Conservation (phyloP, 208 protist species). For the Crithidia expoeki region DNA sequence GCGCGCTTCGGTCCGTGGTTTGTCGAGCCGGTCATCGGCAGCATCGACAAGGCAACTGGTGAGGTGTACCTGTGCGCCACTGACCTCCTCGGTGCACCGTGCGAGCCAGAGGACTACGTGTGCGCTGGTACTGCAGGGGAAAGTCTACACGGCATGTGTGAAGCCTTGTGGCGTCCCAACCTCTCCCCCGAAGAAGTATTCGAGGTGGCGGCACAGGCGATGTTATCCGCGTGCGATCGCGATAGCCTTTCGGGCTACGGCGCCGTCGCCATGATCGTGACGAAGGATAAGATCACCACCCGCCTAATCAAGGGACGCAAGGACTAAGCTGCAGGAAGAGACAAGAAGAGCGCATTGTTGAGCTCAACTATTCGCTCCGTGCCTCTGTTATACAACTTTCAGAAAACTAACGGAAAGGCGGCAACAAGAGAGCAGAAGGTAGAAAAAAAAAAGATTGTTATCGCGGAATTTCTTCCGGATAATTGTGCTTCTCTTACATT, state of each 20-base stretch:
- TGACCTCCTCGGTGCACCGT: constrained; percentile 96
- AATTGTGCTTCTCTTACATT: constrained; percentile 9
- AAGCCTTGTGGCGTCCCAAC: constrained; percentile 95
- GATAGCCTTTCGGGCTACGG: constrained; percentile 98
- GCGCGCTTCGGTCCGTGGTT: constrained; percentile 98
- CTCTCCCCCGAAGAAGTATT: constrained; percentile 97
- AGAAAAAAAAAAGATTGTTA: no score
- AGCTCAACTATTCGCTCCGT: no score
- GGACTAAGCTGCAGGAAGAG: constrained; percentile 53
- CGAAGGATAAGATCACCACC: constrained; percentile 77
- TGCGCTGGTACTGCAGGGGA: constrained; percentile 96
- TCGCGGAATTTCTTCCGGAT: no score
- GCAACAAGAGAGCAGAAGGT: no score
- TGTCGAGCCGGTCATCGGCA: constrained; percentile 97
- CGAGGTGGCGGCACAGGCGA: constrained; percentile 94
- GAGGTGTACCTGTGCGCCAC: constrained; percentile 96
- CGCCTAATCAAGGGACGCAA: constrained; percentile 90
- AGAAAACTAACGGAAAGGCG: no score
- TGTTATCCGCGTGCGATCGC: constrained; percentile 96
- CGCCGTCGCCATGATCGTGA: constrained; percentile 93
- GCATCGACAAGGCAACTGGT: constrained; percentile 93
- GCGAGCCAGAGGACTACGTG: constrained; percentile 96
- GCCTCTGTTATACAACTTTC: no score
- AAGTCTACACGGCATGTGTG: constrained; percentile 98
- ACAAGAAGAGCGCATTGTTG: no score